Evolutionary conservation across 768 basidiomycete genomes (phyloP), one percentile per base, ranked within the genome.

Genomic region (Piloderma croceum): DNA sequence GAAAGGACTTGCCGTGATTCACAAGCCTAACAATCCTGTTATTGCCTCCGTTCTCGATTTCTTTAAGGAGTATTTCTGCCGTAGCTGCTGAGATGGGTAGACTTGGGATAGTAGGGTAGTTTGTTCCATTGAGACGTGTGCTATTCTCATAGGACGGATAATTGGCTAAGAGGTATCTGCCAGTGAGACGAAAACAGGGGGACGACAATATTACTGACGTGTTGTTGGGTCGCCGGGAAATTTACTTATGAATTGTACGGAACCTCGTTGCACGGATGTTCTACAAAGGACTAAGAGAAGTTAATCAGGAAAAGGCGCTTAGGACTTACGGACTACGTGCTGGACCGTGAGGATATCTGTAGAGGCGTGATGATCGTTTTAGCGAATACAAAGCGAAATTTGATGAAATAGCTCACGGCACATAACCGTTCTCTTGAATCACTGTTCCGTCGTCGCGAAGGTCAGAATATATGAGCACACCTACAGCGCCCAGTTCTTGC

Each of bases 51-150:
- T 71, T 73, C 10, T 63, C 59, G 9, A 73, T 68, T 29, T 65
- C 56, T 33, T 67, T 54, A 23, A 84, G 57, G 3, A 88, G 60
- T 7, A 71, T 69, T 38, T 76, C 57, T 1, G 81, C 83, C 46
- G 83, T 85, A 20, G 67, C 63, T 67, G 79, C 83, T 3, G 76
- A 79, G 42, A 87, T 72, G 0, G 84, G 84, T 10, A 86, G 53
- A 43, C 77, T 79, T 1, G 79, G 77, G 43, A 81, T 80, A 10
- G 51, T 46, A 3, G 78, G 76, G 15, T 72, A 67, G 54, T 71
- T 77, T 29, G 58, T 60, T 21, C 65, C 72, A 1, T 69, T 65
- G 11, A 61, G 65, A 38, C 76, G 69, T 1, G 78, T 79, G 37
- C 71, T 70, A 49, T 83, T 79, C 54, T 73, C 70, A 58, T 86